Base-by-base conservation (phyloP, 306 rosid species). In the Styphnolobium japonicum region DNA sequence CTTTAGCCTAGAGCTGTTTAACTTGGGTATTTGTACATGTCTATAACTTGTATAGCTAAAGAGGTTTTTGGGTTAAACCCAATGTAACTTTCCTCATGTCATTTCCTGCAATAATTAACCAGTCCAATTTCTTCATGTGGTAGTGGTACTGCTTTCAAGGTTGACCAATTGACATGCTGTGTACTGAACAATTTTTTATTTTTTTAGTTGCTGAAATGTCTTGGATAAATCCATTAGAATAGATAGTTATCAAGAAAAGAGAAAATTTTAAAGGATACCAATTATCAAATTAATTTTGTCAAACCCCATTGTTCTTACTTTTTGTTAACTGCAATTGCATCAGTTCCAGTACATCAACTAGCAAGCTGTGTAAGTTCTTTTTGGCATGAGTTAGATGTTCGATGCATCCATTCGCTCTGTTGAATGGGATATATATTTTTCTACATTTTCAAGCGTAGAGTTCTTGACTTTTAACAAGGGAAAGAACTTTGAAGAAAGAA, bases 41-140 rank as follows among this genome's bases (percentile, higher is more conserved):
- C 34, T 36, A 76, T 67, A 81, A 60, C 69, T 42, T 81, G 76
- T 74, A 78, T 15, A 81, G 78, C 45, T 49, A 34, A 67, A 77
- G 61, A 77, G 65, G 34, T 67, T 25, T 73, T 48, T 79, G 64
- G 66, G 45, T 51, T 43, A 49, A 42, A 43, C 29, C 67, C 37
- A 19, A 10, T 31, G 73, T 55, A 10, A 69, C 46, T 23, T 27
- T 40, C 55, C 65, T 5, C 9, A 29, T 84, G 56, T 58, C 75
- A 75, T 70, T 80, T 12, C 78, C 43, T 80, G 23, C 27, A 23
- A 79, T 36, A 42, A 65, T 4, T 58, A 21, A 36, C 72, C 46
- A 11, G n/a, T 52, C 27, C 27, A 27, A 70, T 68, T 51, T 45
- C 31, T 52, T 46, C 52, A 61, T 16, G 33, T 62, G 67, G 19